Evolutionary conservation across 306 rosid genomes (phyloP).

Genomic region (Quercus ilex): DNA sequence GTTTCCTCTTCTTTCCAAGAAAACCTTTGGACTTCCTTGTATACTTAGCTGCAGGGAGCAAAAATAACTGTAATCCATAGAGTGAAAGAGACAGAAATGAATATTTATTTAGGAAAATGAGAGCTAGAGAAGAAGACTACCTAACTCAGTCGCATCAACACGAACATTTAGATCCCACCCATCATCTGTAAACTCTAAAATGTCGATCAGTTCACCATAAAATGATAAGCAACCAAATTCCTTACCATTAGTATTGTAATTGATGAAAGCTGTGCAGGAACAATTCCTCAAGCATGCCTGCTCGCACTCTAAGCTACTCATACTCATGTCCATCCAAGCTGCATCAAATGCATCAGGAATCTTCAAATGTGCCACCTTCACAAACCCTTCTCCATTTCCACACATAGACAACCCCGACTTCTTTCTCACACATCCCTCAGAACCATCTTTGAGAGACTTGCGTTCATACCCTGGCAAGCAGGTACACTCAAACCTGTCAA

Average conservation of each 20-base stretch:
- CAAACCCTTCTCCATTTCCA: slow-evolving; percentile 19
- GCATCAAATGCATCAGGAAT: not conserved
- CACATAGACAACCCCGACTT: not conserved
- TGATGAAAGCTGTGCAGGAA: slow-evolving; percentile 29
- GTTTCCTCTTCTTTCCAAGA: not conserved
- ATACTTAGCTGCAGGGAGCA: not conserved
- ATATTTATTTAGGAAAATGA: not conserved
- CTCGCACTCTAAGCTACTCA: slow-evolving; percentile 11
- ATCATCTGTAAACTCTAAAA: not conserved
- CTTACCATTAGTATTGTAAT: not conserved
- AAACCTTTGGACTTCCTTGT: not conserved
- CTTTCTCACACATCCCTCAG: not conserved
- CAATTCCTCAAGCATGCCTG: slow-evolving; percentile 25
- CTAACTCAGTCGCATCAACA: slow-evolving; percentile 3
- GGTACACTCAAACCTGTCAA: not conserved
- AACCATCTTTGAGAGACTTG: not conserved
- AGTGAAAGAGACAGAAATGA: not conserved
- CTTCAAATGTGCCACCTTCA: not conserved
- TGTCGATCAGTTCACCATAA: slow-evolving; percentile 27
- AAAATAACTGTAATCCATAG: not conserved
- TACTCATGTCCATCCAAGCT: not conserved
- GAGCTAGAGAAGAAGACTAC: not conserved
- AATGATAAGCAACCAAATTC: slow-evolving; percentile 24
- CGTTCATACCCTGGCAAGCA: slow-evolving; percentile 16
- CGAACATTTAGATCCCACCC: slow-evolving; percentile 24